Conservation (phyloP, 1,284 basidiomycete genomes). For the Cutaneotrichosporon cavernicola region DNA sequence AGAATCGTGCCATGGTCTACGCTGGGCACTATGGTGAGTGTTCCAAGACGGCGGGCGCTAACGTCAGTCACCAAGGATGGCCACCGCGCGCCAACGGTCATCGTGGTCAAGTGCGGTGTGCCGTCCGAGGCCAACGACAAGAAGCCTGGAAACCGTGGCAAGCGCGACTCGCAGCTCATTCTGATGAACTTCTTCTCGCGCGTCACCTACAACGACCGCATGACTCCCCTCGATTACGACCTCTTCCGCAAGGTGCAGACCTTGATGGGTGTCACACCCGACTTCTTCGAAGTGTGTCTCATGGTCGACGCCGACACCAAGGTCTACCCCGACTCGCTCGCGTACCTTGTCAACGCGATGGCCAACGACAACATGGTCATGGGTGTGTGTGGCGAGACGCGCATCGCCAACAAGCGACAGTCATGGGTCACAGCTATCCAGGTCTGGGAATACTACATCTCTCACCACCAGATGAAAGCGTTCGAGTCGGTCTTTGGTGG, state of each 20-base stretch:
- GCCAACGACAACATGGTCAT: conserved; percentile 98
- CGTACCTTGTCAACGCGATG: conserved; percentile 92
- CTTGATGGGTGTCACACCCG: conserved; percentile 98
- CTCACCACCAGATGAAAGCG: conserved; percentile 95
- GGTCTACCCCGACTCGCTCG: conserved; percentile 81
- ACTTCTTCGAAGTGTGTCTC: conserved; percentile 94
- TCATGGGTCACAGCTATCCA: conserved; percentile 99
- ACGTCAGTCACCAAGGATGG: conserved; percentile 58
- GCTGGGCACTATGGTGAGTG: conserved; percentile 92
- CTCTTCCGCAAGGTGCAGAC: conserved; percentile 95
- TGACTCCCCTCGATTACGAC: conserved; percentile 96
- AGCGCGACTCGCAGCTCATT: conserved; percentile 97
- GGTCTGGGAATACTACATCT: conserved; percentile 97
- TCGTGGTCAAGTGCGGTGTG: conserved; percentile 95
- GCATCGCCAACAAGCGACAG: conserved; percentile 95
- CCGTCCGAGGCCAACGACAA: conserved; percentile 73
- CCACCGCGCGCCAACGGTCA: conserved; percentile 87
- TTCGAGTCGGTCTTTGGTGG: conserved; percentile 99
- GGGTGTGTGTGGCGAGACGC: conserved; percentile 98
- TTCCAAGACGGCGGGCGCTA: neutral
- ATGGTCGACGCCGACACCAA: conserved; percentile 99
- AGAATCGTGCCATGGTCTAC: conserved; percentile 97
- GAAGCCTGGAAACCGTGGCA: conserved; percentile 97
- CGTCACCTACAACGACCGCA: conserved; percentile 98
- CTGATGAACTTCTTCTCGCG: conserved; percentile 99